Conservation (phyloP, 768 basidiomycete genomes). For the Russula dissimulans region DNA sequence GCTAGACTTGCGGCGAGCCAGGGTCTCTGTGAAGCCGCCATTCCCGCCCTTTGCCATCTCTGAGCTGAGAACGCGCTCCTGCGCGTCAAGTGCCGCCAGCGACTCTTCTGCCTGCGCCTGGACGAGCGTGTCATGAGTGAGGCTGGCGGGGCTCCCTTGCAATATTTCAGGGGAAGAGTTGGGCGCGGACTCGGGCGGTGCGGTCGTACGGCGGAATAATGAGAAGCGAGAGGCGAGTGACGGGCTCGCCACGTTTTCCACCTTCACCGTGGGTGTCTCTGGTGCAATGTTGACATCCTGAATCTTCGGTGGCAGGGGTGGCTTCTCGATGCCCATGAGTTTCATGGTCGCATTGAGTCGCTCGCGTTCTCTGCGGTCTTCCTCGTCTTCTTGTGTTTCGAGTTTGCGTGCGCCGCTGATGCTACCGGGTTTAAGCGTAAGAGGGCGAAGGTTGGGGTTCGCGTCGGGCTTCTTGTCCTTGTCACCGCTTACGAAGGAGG, state of each 20-base stretch:
- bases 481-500: slow-evolving; percentile 56
- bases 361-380: slow-evolving; percentile 80
- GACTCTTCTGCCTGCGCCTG: slow-evolving; percentile 71
- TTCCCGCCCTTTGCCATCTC: slow-evolving; percentile 68
- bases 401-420: slow-evolving; percentile 65
- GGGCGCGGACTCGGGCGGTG: slow-evolving; percentile 41
- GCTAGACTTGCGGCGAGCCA: slow-evolving; percentile 39
- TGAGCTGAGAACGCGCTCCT: slow-evolving; percentile 60
- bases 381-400: slow-evolving; percentile 86
- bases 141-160: slow-evolving; percentile 26
- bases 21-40: slow-evolving; percentile 75
- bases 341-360: slow-evolving; percentile 87
- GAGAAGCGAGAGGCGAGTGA: slow-evolving; percentile 48
- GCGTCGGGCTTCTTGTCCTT: slow-evolving; percentile 60
- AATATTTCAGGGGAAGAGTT: slow-evolving; percentile 35
- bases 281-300: slow-evolving; percentile 37
- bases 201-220: slow-evolving; percentile 54
- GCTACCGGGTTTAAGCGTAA: slow-evolving; percentile 62
- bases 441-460: slow-evolving; percentile 47
- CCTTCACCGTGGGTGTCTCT: slow-evolving; percentile 21
- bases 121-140: slow-evolving; percentile 70
- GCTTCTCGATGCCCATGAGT: slow-evolving; percentile 81
- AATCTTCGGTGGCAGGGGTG: slow-evolving; percentile 35
- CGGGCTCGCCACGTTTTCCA: slow-evolving; percentile 25
- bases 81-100: slow-evolving; percentile 69